Conservation (phyloP, 768 basidiomycete species). For the Termitomyces titanicus region DNA sequence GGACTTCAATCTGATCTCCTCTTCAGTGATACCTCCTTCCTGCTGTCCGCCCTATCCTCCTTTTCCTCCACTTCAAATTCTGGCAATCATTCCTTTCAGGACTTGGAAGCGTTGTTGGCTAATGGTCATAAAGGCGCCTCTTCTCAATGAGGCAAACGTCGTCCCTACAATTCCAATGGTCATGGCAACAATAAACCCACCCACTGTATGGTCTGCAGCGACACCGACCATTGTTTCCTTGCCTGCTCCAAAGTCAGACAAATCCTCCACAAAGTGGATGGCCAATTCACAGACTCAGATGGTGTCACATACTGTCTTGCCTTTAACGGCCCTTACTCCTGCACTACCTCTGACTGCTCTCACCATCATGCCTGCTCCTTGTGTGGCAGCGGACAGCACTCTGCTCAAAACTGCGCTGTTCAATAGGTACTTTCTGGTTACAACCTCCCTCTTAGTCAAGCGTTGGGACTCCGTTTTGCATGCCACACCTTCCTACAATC, state of each 20-base stretch:
- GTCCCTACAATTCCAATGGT: not conserved
- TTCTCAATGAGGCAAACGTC: no score
- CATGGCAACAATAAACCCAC: not conserved
- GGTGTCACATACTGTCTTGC: no score
- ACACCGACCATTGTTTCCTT: not conserved
- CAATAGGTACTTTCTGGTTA: not conserved
- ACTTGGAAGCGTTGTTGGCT: not conserved
- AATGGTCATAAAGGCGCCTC: not conserved
- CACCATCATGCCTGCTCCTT: not conserved
- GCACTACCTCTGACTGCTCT: not conserved
- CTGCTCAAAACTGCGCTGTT: not conserved
- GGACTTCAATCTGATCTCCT: no score
- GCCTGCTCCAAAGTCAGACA: not conserved
- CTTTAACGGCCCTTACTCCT: no score
- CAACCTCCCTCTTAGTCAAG: not conserved
- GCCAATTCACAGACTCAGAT: not conserved
- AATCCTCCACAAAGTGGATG: not conserved
- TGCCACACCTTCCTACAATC: no score
- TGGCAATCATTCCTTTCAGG: not conserved
- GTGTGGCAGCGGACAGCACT: not conserved
- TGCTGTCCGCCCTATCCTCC: no score
- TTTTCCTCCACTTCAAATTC: not conserved
- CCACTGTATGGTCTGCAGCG: not conserved
- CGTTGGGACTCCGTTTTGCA: no score
- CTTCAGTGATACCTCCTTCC: no score